These are phyloP conservation scores for Tricholoma flavovirens DNA, from an alignment of 768 basidiomycete species.

Conservation along the genomic window DNA sequence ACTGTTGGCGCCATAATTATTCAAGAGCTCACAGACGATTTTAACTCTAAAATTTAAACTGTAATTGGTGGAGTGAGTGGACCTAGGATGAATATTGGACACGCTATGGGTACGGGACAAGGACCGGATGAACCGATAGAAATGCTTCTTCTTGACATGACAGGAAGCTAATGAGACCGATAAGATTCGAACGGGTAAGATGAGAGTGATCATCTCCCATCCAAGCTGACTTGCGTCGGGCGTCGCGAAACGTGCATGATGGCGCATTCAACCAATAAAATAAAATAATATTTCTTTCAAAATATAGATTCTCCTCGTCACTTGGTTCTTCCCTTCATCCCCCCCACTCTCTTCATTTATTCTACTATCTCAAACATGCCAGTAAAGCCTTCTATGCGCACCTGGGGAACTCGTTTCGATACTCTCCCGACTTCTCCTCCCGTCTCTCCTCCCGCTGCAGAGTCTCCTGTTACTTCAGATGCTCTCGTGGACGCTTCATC, in stretches of 20 bases:
- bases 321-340: conserved; percentile 4
- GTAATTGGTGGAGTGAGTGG: not conserved
- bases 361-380: conserved; percentile 35
- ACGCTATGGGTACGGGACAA: not conserved
- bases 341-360: conserved; percentile 11
- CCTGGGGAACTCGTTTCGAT: conserved; percentile 74
- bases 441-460: conserved; percentile 28
- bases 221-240: conserved; percentile 30
- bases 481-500: conserved; percentile 14
- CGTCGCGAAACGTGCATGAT: conserved; percentile 36
- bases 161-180: conserved; percentile 35
- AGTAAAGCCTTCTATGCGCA: conserved; percentile 35
- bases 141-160: conserved; percentile 40
- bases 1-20: not conserved
- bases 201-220: conserved; percentile 31
- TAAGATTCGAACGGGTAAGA: conserved; percentile 1
- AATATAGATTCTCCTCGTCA: conserved; percentile 4
- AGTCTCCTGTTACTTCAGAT: conserved; percentile 11
- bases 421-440: conserved; percentile 50
- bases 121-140: not conserved
- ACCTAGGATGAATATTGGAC: not conserved
- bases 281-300: not conserved
- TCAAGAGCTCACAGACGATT: not conserved
- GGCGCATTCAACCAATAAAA: not conserved
- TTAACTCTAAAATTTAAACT: not conserved